These are phyloP conservation scores for Abrus pulchellus DNA, from an alignment of 306 rosid species.

Conservation along the genomic window DNA sequence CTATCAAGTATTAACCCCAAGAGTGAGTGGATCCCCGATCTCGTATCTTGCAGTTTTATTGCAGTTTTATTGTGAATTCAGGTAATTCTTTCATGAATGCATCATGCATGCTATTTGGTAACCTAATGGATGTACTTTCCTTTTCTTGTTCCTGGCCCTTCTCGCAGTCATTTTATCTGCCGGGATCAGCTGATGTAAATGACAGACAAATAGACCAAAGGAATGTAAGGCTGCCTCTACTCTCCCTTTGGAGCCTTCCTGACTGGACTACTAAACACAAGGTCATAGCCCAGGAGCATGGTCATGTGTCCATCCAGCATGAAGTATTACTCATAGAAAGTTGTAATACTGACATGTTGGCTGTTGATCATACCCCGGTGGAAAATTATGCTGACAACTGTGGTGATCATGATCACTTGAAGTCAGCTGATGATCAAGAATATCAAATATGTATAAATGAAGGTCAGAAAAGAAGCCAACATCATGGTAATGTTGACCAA, in stretches of 20 bases:
- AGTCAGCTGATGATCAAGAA: constrained; percentile 27
- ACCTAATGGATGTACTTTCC: not conserved
- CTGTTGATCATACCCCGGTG: not conserved
- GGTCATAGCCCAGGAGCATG: constrained; percentile 58
- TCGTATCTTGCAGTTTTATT: not conserved
- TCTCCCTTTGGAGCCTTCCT: constrained; percentile 67
- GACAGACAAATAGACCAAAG: constrained; percentile 66
- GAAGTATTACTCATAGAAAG: constrained; percentile 36
- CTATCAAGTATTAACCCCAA: not conserved
- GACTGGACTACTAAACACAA: constrained; percentile 65
- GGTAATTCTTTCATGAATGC: constrained; percentile 3
- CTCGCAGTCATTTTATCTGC: constrained; percentile 74
- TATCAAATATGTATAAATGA: constrained; percentile 32
- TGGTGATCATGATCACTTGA: constrained; percentile 1
- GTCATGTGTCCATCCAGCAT: constrained; percentile 44
- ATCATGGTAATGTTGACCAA: constrained; percentile 33
- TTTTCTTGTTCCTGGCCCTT: not conserved
- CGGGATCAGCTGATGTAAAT: constrained; percentile 67
- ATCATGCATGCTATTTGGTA: not conserved
- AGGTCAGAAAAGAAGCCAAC: constrained; percentile 37
- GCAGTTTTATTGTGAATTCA: not conserved
- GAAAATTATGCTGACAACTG: not conserved
- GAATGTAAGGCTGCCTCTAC: constrained; percentile 59
- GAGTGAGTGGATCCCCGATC: constrained; percentile 6
- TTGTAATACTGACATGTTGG: constrained; percentile 9